A percentile compares a stretch with the other conserved stretches of the same genome.
Evolutionary conservation across 768 basidiomycete species (phyloP).

Genomic region (Chlorophyllum brunneum): DNA sequence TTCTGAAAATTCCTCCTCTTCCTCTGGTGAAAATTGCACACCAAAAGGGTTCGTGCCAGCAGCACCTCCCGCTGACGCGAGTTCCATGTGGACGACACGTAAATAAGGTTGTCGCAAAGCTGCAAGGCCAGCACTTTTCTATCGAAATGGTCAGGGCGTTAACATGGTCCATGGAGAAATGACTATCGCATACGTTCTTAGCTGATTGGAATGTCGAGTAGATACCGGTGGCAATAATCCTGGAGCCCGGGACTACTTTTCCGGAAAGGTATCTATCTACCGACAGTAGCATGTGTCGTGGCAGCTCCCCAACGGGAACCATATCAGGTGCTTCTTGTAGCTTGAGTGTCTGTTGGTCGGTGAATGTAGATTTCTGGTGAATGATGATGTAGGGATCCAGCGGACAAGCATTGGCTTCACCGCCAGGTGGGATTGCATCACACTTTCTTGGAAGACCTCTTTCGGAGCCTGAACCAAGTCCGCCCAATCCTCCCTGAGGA

Average conservation of each 20-base stretch:
- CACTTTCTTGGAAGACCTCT: constrained; percentile 84
- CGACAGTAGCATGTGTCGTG: constrained; percentile 90
- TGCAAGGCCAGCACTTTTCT: constrained; percentile 82
- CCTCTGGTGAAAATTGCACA: constrained; percentile 86
- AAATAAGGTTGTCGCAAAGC: constrained; percentile 94
- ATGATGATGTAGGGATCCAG: constrained; percentile 94
- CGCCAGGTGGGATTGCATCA: constrained; percentile 73
- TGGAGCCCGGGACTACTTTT: constrained; percentile 92
- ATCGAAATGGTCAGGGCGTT: neutral
- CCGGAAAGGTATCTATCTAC: constrained; percentile 90
- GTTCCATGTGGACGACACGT: constrained; percentile 86
- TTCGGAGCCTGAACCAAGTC: constrained; percentile 83
- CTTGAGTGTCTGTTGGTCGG: constrained; percentile 95
- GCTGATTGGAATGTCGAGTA: constrained; percentile 93
- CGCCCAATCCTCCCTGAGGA: constrained; percentile 76
- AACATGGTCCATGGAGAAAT: neutral
- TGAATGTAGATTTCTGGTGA: constrained; percentile 90
- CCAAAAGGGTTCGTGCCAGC: constrained; percentile 83
- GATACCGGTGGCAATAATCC: constrained; percentile 92
- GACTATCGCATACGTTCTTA: constrained; percentile 58
- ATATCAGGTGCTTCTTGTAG: constrained; percentile 99
- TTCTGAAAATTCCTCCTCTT: constrained; percentile 94
- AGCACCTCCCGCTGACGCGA: constrained; percentile 74
- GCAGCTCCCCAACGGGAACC: constrained; percentile 98
- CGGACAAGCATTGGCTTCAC: constrained; percentile 93